Evolutionary conservation across 192 early-diverging fungal genomes (phyloP).

Genomic region (Obelidium mucronatum): DNA sequence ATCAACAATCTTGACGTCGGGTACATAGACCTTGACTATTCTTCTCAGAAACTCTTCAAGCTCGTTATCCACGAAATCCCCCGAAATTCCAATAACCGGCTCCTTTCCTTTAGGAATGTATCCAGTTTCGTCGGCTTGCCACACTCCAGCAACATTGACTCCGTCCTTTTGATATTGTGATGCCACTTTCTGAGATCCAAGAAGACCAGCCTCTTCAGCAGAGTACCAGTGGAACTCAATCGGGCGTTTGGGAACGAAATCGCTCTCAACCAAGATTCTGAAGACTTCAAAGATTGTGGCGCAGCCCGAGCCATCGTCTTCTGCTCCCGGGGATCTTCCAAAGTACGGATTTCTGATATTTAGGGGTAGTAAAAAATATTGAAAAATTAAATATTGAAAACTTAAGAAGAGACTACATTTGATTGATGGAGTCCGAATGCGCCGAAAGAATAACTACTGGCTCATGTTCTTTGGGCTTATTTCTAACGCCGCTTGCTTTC

Average conservation of each 20-base stretch:
- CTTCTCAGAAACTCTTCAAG: slow-evolving; percentile 57
- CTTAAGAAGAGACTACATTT: slow-evolving; percentile 68
- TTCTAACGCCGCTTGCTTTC: no score
- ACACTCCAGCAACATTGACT: slow-evolving; percentile 75
- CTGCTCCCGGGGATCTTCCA: slow-evolving; percentile 82
- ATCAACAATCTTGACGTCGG: slow-evolving; percentile 63
- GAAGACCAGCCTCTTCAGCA: slow-evolving; percentile 70
- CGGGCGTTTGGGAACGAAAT: slow-evolving; percentile 73
- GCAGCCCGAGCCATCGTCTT: slow-evolving; percentile 93
- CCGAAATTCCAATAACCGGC: slow-evolving; percentile 74
- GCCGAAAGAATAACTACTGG: slow-evolving; percentile 80
- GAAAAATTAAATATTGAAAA: not conserved
- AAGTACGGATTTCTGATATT: slow-evolving; percentile 79
- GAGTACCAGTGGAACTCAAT: slow-evolving; percentile 94
- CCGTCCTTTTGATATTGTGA: slow-evolving; percentile 66
- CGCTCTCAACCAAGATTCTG: slow-evolving; percentile 71
- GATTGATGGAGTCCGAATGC: slow-evolving; percentile 90
- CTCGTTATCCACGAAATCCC: slow-evolving; percentile 78
- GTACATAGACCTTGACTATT: slow-evolving; percentile 69
- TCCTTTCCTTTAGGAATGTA: slow-evolving; percentile 66
- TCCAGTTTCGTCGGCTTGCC: slow-evolving; percentile 96
- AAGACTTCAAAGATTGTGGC: slow-evolving; percentile 91
- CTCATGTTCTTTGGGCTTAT: not conserved
- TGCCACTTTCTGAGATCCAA: slow-evolving; percentile 88
- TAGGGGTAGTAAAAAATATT: slow-evolving; percentile 71